Percentiles rank a stretch among this genome's conserved stretches.
Conservation (phyloP, 2,329 filamentous ascomycete genomes). For the Metarhizium anisopliae region DNA sequence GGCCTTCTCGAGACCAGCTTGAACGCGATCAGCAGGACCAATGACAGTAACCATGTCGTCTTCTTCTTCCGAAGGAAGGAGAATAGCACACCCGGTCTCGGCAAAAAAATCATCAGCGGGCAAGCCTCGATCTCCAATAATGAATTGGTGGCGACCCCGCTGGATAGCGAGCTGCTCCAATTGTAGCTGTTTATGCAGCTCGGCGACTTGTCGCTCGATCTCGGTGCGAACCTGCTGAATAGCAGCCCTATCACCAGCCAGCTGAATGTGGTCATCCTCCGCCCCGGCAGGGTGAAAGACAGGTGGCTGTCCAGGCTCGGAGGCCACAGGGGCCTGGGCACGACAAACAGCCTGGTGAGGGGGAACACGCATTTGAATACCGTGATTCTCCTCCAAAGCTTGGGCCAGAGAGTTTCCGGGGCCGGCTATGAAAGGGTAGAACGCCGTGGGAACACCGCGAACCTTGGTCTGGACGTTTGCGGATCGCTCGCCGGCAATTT, state of each 20-base stretch:
- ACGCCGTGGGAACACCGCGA: conserved; percentile 78
- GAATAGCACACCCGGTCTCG: conserved; percentile 82
- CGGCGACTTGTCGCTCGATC: conserved; percentile 69
- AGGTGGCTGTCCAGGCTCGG: conserved; percentile 54
- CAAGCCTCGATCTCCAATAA: conserved; percentile 75
- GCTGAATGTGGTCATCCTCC: conserved; percentile 66
- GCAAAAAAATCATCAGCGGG: conserved; percentile 79
- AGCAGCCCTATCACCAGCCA: conserved; percentile 76
- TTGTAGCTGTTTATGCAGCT: conserved; percentile 67
- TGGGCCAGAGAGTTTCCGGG: conserved; percentile 60
- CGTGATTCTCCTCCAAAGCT: conserved; percentile 66
- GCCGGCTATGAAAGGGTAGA: conserved; percentile 91
- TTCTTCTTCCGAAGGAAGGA: conserved; percentile 69
- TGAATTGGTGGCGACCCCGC: conserved; percentile 86
- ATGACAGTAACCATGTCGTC: conserved; percentile 80
- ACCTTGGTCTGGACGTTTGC: conserved; percentile 75
- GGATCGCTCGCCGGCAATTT: conserved; percentile 79
- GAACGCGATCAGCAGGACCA: conserved; percentile 65
- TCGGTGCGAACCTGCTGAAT: conserved; percentile 72
- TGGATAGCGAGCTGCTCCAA: conserved; percentile 75
- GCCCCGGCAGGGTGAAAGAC: conserved; percentile 61
- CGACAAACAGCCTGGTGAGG: conserved; percentile 68
- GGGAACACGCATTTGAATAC: conserved; percentile 75
- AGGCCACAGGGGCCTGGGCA: conserved; percentile 56
- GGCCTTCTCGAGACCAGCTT: conserved; percentile 69